Evolutionary conservation across 2,329 filamentous ascomycete genomes (phyloP).

Genomic region (Pseudogymnoascus sp.): DNA sequence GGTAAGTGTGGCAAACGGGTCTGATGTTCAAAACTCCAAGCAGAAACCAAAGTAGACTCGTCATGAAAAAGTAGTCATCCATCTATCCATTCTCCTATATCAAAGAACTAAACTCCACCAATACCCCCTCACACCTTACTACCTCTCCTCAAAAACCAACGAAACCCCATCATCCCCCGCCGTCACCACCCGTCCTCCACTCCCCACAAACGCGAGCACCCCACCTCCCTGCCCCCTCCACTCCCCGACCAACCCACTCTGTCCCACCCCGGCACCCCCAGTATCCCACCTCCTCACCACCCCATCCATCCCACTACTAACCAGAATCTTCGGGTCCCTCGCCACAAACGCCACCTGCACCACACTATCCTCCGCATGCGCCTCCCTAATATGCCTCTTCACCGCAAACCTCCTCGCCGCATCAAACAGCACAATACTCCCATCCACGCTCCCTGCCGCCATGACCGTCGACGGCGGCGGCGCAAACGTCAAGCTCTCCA

Average conservation of each 20-base stretch:
- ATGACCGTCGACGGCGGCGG: constrained; percentile 44
- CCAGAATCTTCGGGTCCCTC: constrained; percentile 59
- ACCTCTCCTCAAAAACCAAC: background rate
- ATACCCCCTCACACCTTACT: background rate
- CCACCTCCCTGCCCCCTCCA: constrained; percentile 90
- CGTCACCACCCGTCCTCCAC: constrained; percentile 70
- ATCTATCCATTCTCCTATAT: background rate
- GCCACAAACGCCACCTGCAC: constrained; percentile 78
- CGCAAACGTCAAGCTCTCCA: constrained; percentile 69
- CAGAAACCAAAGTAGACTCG: background rate
- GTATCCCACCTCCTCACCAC: constrained; percentile 84
- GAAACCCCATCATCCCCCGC: constrained; percentile 74
- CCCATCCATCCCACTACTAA: constrained; percentile 85
- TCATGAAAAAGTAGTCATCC: background rate
- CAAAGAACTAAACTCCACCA: background rate
- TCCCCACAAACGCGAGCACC: constrained; percentile 77
- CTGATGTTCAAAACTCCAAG: background rate
- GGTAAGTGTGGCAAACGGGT: background rate
- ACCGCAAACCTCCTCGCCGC: constrained; percentile 77
- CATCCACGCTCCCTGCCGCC: constrained; percentile 61
- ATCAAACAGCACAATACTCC: constrained; percentile 79
- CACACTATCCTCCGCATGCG: constrained; percentile 80
- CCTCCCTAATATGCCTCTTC: constrained; percentile 70
- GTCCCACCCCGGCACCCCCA: constrained; percentile 56
- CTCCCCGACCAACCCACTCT: constrained; percentile 67